These are phyloP conservation scores for Acanthochlamys bracteata DNA, from an alignment of 106 monocot genomes.

Conservation along the genomic window DNA sequence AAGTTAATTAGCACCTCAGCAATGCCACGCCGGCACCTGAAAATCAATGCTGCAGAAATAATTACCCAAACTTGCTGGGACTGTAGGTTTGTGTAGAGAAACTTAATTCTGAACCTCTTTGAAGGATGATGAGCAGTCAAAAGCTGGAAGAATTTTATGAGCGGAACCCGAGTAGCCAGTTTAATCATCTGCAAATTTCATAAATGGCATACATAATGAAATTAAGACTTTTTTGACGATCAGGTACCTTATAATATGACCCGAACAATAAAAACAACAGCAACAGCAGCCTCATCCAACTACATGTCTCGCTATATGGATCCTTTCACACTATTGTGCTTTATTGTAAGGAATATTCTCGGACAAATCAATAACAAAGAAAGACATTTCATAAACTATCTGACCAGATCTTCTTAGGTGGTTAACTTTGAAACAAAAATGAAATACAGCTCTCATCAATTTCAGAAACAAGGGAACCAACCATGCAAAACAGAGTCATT, in stretches of 20 bases:
- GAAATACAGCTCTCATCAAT: too few species aligned
- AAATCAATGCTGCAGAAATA: constrained; percentile 9
- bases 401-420: background rate
- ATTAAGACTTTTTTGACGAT: background rate
- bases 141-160: constrained; percentile 92
- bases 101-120: constrained; percentile 40
- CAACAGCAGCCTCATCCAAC: too few species aligned
- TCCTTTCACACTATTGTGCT: too few species aligned
- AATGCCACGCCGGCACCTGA: constrained; percentile 81
- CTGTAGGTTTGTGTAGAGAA: constrained; percentile 2
- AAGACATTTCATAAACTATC: too few species aligned
- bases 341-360: too few species aligned
- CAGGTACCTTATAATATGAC: too few species aligned
- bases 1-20: constrained; percentile 83
- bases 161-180: constrained; percentile 49
- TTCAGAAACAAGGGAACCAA: too few species aligned
- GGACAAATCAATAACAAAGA: background rate
- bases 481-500: too few species aligned
- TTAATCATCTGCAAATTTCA: constrained; percentile 70
- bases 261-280: too few species aligned
- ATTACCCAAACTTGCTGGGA: background rate
- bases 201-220: background rate
- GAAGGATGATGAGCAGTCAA: constrained; percentile 93
- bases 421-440: too few species aligned
- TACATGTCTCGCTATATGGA: too few species aligned